phyloP scores from a whole-genome alignment of 768 basidiomycete species.

The Boletus patriciae region DNA sequence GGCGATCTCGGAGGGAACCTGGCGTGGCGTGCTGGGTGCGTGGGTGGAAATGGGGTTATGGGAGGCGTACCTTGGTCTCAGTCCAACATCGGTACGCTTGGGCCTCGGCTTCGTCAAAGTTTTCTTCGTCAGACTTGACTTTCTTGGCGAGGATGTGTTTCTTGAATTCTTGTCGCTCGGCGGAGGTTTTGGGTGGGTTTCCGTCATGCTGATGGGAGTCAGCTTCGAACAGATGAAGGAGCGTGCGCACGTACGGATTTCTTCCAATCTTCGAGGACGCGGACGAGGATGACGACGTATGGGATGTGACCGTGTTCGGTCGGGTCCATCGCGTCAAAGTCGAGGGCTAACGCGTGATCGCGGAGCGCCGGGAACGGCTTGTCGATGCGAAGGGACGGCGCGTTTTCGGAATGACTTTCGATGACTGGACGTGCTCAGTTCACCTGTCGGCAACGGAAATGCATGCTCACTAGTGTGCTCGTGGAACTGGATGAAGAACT shows the following conservation, averaged over 20 bases:
- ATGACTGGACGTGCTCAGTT: constrained; percentile 55
- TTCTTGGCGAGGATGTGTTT: constrained; percentile 58
- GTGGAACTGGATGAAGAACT: constrained; percentile 85
- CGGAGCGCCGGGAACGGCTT: constrained; percentile 83
- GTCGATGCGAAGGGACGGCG: constrained; percentile 80
- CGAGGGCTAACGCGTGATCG: constrained; percentile 66
- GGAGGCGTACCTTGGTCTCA: constrained; percentile 41
- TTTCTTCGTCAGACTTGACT: constrained; percentile 87
- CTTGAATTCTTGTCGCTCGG: constrained; percentile 82
- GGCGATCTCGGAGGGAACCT: constrained; percentile 69
- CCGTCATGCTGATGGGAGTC: constrained; percentile 59
- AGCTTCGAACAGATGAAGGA: neutral
- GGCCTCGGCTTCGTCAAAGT: constrained; percentile 91
- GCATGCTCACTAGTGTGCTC: constrained; percentile 73
- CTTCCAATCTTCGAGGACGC: constrained; percentile 82
- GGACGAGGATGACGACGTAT: constrained; percentile 85
- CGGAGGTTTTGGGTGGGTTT: constrained; percentile 47
- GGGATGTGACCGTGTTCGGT: constrained; percentile 91
- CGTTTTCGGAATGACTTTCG: constrained; percentile 79
- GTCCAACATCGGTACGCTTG: constrained; percentile 85
- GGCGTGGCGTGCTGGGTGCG: neutral
- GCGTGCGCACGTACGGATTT: constrained; percentile 49
- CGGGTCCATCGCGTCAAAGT: constrained; percentile 78
- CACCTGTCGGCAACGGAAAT: neutral
- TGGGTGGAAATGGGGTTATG: neutral